Evolutionary conservation across 2,329 filamentous ascomycete species (phyloP), one percentile per base, ranked within the genome.

Genomic region (Amauroascus niger): DNA sequence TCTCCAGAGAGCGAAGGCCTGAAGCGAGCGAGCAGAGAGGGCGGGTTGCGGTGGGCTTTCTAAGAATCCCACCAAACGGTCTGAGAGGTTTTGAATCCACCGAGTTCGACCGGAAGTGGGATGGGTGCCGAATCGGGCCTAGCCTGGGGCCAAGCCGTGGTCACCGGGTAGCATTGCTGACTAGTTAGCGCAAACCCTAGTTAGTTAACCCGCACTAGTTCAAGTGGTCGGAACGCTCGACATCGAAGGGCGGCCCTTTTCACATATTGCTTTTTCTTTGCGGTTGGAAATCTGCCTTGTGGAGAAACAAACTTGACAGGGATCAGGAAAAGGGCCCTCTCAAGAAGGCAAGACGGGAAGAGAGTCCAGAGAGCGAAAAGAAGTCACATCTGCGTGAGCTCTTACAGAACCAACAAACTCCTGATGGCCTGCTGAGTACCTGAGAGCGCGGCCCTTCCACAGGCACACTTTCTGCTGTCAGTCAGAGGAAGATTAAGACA

Each of bases 211-310:
- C n/a, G 3, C 30, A 20, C n/a, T 33, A 39, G 30, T 16, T 7
- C 20, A 39, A n/a, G n/a, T n/a, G n/a, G n/a, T n/a, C n/a, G n/a
- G n/a, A n/a, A n/a, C 13, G 33, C 33, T 40, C 44, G 51, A 43
- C 45, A 47, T 49, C 20, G n/a, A n/a, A n/a, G n/a, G n/a, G n/a
- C n/a, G n/a, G n/a, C n/a, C n/a, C n/a, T n/a, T n/a, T n/a, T n/a
- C n/a, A n/a, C n/a, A n/a, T n/a, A n/a, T n/a, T 43, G 35, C 37
- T 52, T 32, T 52, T 53, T 52, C 33, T 18, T 46, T 9, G n/a
- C n/a, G n/a, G n/a, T 14, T 46, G 33, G 46, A 28, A 52, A 40
- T 53, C 51, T 53, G 51, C 51, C 51, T 53, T 53, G 51, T 52
- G 44, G 44, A 24, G 43, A 28, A n/a, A 16, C 24, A 16, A 30